Evolutionary conservation across 208 protist species (phyloP).

Genomic region (Hexamita inflata): DNA sequence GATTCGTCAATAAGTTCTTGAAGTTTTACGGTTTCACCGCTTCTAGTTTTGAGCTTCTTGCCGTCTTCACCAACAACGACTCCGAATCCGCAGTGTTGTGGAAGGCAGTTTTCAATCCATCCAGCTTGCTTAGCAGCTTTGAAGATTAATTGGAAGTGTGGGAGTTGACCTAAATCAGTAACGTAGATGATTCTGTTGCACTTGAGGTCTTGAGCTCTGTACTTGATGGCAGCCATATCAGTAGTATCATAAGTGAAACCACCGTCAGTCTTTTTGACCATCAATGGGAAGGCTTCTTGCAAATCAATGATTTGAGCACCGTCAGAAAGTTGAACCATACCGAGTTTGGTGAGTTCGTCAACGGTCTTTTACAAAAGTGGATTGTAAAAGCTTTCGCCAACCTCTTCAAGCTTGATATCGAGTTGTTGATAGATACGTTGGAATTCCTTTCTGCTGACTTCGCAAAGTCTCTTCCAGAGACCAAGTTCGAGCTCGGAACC

Average conservation of each 20-base stretch:
- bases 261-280: conserved; percentile 76
- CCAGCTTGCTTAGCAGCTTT: conserved; percentile 50
- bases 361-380: conserved; percentile 64
- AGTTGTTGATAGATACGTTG: conserved; percentile 70
- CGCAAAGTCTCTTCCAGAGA: conserved; percentile 56
- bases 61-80: conserved; percentile 59
- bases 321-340: conserved; percentile 42
- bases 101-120: conserved; percentile 35
- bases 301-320: conserved; percentile 8
- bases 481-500: conserved; percentile 58
- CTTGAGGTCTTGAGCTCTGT: conserved; percentile 55
- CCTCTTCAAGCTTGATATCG: conserved; percentile 60
- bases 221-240: conserved; percentile 65
- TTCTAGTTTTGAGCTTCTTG: conserved; percentile 78
- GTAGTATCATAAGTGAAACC: conserved; percentile 79
- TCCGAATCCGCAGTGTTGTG: conserved; percentile 73
- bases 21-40: conserved; percentile 73
- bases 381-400: conserved; percentile 86
- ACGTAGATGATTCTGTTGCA: conserved; percentile 73
- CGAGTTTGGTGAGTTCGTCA: conserved; percentile 56
- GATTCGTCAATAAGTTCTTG: conserved; percentile 80
- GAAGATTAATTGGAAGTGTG: conserved; percentile 71
- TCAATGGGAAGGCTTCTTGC: conserved; percentile 60
- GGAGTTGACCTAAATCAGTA: conserved; percentile 74
- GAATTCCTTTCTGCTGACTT: conserved; percentile 67